Evolutionary conservation across 495 filamentous ascomycete genomes (phyloP), one percentile per base, ranked within the genome.

Genomic region (Cercophora scortea): DNA sequence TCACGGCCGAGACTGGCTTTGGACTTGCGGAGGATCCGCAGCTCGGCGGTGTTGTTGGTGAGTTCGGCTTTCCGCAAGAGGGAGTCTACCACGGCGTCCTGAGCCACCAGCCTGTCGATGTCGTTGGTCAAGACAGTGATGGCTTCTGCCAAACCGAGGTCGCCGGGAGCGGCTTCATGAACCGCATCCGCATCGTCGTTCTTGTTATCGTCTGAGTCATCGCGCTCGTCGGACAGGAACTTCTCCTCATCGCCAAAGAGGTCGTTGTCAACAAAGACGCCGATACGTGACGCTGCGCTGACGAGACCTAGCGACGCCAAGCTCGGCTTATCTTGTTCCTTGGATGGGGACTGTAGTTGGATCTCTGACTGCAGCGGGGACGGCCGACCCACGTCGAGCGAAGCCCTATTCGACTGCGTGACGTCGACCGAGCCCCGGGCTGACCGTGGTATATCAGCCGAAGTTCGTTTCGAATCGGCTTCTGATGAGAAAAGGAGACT

Each of bases 131-230:
- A 75, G 0, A 78, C 82, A 46, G 89, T 83, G 53, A 97, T 94
- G 6, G 94, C 93, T 63, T 99, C 94, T 0, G 88, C 88, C 42
- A 99, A 68, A 7, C 93, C 94, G 9, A 99, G 79, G 65, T 99
- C 94, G 4, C 94, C 94, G 6, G 94, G 94, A 2, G 90, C 90
- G 39, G 94, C 94, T 74, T 96, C 87, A 55, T 95, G 90, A 19
- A 99, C 86, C 52, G 88, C 88, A 52, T 96, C 90, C 33, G 87
- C 84, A 7, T 79, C 71, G 17, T 79, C 79, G 13, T 73, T 66
- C 12, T 78, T 81, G 12, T 80, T 76, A 34, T 75, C 79, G 12
- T 87, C 81, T 6, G 77, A 74, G 54, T 91, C 89, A 50, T 89
- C 87, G 36, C 84, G 81, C 62, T 95, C 90, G 59, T 95, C 91